phyloP scores from a whole-genome alignment of 306 rosid species.

The Lupinus albus region DNA sequence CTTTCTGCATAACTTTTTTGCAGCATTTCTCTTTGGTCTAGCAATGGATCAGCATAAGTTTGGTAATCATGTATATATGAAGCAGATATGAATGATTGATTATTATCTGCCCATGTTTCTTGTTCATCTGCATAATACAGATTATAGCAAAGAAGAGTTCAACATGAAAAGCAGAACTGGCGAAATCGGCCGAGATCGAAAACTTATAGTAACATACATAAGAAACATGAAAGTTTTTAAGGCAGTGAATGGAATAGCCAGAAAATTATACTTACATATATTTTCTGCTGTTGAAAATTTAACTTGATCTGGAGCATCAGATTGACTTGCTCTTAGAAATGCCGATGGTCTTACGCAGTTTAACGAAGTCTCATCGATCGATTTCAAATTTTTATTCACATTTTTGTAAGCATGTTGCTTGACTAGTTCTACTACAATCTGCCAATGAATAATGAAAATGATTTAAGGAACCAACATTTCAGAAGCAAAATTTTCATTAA shows the following conservation, averaged over 20 bases:
- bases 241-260: slow-evolving; percentile 8
- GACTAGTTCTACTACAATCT: slow-evolving; percentile 46
- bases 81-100: slow-evolving; percentile 32
- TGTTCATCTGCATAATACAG: slow-evolving; percentile 46
- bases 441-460: slow-evolving; percentile 35
- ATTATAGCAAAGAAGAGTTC: background rate
- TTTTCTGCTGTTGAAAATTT: slow-evolving; percentile 41
- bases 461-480: slow-evolving; percentile 17
- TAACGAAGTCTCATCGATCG: slow-evolving; percentile 30
- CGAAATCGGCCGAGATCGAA: too few relatives aligned
- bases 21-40: slow-evolving; percentile 9
- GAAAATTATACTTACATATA: slow-evolving; percentile 21
- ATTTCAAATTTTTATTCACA: slow-evolving; percentile 24
- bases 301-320: slow-evolving; percentile 35
- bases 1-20: slow-evolving; percentile 32
- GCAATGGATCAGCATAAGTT: background rate
- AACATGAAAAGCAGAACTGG: background rate
- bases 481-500: background rate
- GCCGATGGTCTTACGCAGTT: slow-evolving; percentile 33
- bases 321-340: slow-evolving; percentile 34
- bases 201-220: background rate
- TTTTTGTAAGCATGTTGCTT: slow-evolving; percentile 52
- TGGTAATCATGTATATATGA: slow-evolving; percentile 6
- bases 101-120: slow-evolving; percentile 9
- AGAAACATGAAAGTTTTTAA: slow-evolving; percentile 2